phyloP scores from a whole-genome alignment of 306 rosid genomes.

The Cajanus cajan region DNA sequence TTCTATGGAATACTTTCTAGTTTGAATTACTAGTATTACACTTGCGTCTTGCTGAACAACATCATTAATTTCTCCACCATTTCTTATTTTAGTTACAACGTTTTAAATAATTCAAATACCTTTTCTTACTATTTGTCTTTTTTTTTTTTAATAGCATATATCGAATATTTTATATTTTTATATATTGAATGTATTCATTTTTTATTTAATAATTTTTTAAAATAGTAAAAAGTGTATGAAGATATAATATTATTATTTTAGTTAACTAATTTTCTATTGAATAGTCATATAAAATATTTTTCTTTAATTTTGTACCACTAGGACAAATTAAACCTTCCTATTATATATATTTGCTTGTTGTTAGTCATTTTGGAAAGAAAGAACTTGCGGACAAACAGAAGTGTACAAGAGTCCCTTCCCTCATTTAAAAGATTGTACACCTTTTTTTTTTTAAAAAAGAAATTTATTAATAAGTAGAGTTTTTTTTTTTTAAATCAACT shows the following conservation, averaged over 20 bases:
- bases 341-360: neutral
- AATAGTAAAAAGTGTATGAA: no score
- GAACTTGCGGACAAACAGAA: neutral
- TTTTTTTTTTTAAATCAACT: no score
- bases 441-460: no score
- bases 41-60: neutral
- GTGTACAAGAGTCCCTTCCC: neutral
- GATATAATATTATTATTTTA: no score
- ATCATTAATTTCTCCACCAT: slow-evolving; percentile 17
- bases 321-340: neutral
- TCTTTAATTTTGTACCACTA: neutral
- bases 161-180: neutral
- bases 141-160: neutral
- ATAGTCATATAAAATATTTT: neutral
- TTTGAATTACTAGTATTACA: slow-evolving; percentile 37
- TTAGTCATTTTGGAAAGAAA: neutral
- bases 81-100: neutral
- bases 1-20: slow-evolving; percentile 6
- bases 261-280: neutral
- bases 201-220: no score
- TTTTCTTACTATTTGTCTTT: neutral
- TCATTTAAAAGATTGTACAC: neutral
- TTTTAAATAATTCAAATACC: neutral
- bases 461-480: no score
- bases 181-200: neutral